Percentiles rank a stretch among this genome's conserved stretches.
These are phyloP conservation scores for Fraxinus pennsylvanica DNA, from an alignment of 257 asterid genomes.

Conservation along the genomic window DNA sequence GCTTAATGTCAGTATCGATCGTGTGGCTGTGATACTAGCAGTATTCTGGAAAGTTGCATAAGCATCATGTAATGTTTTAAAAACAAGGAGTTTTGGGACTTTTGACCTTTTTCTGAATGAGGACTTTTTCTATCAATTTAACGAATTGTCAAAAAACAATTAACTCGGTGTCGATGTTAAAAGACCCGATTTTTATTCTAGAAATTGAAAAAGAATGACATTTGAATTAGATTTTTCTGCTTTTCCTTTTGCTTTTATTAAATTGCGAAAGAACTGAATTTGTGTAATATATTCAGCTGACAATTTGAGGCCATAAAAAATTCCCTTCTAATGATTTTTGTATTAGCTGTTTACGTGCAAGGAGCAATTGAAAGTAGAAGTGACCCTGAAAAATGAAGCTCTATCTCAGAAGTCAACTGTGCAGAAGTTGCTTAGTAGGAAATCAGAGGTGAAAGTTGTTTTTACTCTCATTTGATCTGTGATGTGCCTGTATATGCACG, in stretches of 20 bases:
- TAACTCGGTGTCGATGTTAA: background rate
- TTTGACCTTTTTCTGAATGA: background rate
- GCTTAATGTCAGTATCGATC: background rate
- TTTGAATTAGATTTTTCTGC: background rate
- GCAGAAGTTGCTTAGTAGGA: slow-evolving; percentile 58
- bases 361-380: slow-evolving; percentile 64
- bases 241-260: slow-evolving; percentile 3
- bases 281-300: background rate
- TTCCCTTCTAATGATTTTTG: slow-evolving; percentile 17
- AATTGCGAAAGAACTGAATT: slow-evolving; percentile 6
- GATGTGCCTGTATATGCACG: slow-evolving; percentile 10
- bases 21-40: background rate
- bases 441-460: slow-evolving; percentile 59
- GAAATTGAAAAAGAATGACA: background rate
- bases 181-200: background rate
- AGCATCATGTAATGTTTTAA: background rate
- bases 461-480: slow-evolving; percentile 12
- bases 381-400: slow-evolving; percentile 59
- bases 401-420: slow-evolving; percentile 42
- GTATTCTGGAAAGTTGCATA: background rate
- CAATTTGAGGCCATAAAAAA: background rate
- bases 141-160: background rate
- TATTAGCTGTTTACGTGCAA: slow-evolving; percentile 54
- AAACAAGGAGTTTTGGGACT: background rate
- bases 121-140: background rate